These are phyloP conservation scores for Yarrowia osloensis DNA, from an alignment of 805 yeast species.

Conservation along the genomic window DNA sequence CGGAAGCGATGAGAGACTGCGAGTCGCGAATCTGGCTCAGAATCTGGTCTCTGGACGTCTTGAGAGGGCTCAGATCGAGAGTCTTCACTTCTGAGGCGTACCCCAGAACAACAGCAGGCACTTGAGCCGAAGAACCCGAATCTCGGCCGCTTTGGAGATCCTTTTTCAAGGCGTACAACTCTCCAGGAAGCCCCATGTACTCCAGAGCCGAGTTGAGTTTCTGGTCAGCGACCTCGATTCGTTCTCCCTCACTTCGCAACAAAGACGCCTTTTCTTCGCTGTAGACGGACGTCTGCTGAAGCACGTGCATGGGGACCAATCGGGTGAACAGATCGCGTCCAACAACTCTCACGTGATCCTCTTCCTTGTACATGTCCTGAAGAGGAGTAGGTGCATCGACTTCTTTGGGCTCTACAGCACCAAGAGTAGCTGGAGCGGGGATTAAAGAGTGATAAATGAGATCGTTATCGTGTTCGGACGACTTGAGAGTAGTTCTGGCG, in stretches of 20 bases:
- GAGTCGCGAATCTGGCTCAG: constrained; percentile 40
- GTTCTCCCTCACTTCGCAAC: constrained; percentile 71
- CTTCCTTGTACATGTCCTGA: constrained; percentile 44
- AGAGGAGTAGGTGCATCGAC: constrained; percentile 63
- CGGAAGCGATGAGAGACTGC: constrained; percentile 38
- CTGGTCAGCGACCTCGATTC: constrained; percentile 73
- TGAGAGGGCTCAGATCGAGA: constrained; percentile 40
- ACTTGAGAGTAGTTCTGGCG: not conserved
- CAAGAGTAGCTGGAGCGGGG: constrained; percentile 61
- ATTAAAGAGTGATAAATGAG: constrained; percentile 79
- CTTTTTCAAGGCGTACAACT: constrained; percentile 43
- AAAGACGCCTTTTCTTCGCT: constrained; percentile 85
- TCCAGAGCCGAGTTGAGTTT: constrained; percentile 79
- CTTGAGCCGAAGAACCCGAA: constrained; percentile 7
- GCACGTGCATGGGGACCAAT: constrained; percentile 82
- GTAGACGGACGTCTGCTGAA: constrained; percentile 82
- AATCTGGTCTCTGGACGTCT: constrained; percentile 38
- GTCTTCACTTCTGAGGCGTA: constrained; percentile 41
- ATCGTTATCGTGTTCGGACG: constrained; percentile 79
- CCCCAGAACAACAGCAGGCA: constrained; percentile 4
- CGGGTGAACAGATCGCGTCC: constrained; percentile 67
- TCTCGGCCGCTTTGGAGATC: constrained; percentile 2
- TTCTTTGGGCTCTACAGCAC: constrained; percentile 67
- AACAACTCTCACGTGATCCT: constrained; percentile 50
- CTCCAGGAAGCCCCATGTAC: constrained; percentile 71